phyloP scores from a whole-genome alignment of 2,329 filamentous ascomycete species.

The Alternaria sp. region DNA sequence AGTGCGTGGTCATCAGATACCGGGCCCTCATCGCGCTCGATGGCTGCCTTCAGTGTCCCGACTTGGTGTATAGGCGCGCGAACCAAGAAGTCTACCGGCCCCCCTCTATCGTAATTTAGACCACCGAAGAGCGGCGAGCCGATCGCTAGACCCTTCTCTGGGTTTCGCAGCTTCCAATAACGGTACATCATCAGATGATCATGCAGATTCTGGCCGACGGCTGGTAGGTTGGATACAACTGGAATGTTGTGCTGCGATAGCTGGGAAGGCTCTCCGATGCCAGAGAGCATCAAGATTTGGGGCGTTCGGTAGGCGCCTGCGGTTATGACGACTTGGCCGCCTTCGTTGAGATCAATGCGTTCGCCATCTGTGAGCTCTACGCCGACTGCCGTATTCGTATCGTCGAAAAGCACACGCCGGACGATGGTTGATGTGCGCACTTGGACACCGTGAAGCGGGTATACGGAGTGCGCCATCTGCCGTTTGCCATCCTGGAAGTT shows the following conservation, averaged over 20 bases:
- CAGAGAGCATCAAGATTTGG: conserved; percentile 39
- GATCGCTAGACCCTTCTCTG: conserved; percentile 28
- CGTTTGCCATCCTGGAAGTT: conserved; percentile 32
- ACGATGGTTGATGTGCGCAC: conserved; percentile 22
- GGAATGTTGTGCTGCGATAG: conserved; percentile 56
- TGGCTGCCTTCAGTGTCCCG: conserved; percentile 15
- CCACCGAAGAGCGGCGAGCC: conserved; percentile 24
- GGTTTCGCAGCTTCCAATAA: conserved; percentile 35
- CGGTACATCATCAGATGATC: conserved; percentile 56
- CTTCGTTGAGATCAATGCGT: background rate
- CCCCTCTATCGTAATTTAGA: conserved; percentile 27
- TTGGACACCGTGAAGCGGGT: conserved; percentile 18
- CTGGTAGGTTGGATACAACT: conserved; percentile 50
- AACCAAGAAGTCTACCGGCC: conserved; percentile 31
- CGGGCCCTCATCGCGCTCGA: conserved; percentile 22
- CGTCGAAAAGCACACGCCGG: conserved; percentile 13
- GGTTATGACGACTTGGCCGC: conserved; percentile 37
- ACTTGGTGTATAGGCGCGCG: conserved; percentile 12
- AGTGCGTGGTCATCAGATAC: conserved; percentile 19
- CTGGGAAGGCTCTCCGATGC: conserved; percentile 47
- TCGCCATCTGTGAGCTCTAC: conserved; percentile 22
- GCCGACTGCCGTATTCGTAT: conserved; percentile 19
- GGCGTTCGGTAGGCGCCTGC: conserved; percentile 40
- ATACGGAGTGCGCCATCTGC: conserved; percentile 23
- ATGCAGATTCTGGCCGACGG: conserved; percentile 68